A percentile compares a stretch with the other conserved stretches of the same genome.
phyloP scores from a whole-genome alignment of 306 rosid genomes.

The Quillaja saponaria region DNA sequence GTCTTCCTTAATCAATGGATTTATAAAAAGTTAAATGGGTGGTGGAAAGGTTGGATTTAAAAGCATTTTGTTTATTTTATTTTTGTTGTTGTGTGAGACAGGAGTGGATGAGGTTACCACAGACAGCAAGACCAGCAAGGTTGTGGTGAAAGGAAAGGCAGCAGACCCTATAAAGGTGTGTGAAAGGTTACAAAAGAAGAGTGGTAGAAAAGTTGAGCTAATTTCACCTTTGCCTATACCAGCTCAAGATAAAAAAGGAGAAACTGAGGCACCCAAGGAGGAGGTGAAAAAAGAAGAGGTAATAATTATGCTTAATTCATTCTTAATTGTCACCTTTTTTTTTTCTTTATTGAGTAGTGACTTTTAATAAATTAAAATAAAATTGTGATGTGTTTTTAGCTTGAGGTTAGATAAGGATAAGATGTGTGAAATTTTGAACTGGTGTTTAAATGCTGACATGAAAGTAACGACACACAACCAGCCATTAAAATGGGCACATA shows the following conservation, averaged over 20 bases:
- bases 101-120: conserved; percentile 84
- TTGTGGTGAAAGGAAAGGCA: conserved; percentile 82
- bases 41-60: conserved; percentile 6
- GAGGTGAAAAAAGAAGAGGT: conserved; percentile 72
- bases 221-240: conserved; percentile 93
- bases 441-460: conserved; percentile 44
- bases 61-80: too few relatives aligned
- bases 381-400: too few relatives aligned
- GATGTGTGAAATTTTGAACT: conserved; percentile 13
- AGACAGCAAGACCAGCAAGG: conserved; percentile 71
- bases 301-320: conserved; percentile 17
- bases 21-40: conserved; percentile 12
- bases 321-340: not conserved
- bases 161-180: conserved; percentile 89
- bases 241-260: conserved; percentile 51
- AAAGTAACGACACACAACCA: conserved; percentile 59
- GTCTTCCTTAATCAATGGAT: conserved; percentile 40
- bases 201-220: conserved; percentile 82
- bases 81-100: conserved; percentile 17
- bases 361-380: too few relatives aligned
- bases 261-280: conserved; percentile 38
- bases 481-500: conserved; percentile 46
- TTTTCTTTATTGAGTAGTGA: too few relatives aligned
- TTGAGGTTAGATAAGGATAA: too few relatives aligned
- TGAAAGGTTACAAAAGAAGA: conserved; percentile 83